Evolutionary conservation across 805 yeast species (phyloP).

Genomic region (Pichia kluyveri): DNA sequence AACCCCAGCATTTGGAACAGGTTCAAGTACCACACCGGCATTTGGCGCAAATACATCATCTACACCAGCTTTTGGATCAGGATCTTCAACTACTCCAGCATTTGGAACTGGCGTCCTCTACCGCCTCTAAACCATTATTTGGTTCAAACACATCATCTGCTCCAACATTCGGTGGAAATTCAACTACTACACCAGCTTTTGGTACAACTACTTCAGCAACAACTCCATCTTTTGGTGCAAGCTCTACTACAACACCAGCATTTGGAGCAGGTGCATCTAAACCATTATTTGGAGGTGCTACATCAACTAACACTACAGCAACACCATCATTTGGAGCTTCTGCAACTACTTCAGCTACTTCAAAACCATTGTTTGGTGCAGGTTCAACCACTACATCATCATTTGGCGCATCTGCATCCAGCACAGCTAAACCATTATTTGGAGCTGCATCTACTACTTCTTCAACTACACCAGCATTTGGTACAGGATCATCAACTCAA

Average conservation of each 20-base stretch:
- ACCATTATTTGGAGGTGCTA: neutral
- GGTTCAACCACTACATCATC: neutral
- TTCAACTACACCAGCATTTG: neutral
- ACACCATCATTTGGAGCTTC: neutral
- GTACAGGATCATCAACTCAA: neutral
- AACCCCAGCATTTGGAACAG: neutral
- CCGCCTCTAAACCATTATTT: neutral
- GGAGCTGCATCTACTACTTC: no score
- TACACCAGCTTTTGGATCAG: neutral
- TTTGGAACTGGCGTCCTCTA: no score
- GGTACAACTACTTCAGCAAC: neutral
- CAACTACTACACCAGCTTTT: neutral
- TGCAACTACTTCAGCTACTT: neutral
- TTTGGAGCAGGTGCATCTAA: neutral
- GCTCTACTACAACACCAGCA: conserved; percentile 2
- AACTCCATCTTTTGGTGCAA: conserved; percentile 2
- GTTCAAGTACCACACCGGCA: neutral
- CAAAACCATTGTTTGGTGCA: neutral
- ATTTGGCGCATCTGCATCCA: conserved; percentile 1
- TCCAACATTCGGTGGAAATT: neutral
- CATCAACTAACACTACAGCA: neutral
- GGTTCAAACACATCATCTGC: neutral
- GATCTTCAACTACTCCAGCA: neutral
- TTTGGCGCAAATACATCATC: neutral
- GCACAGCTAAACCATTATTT: neutral